A percentile compares a stretch with the other conserved stretches of the same genome.
Conservation (phyloP, 306 rosid genomes). For the Pachyrhizus erosus region DNA sequence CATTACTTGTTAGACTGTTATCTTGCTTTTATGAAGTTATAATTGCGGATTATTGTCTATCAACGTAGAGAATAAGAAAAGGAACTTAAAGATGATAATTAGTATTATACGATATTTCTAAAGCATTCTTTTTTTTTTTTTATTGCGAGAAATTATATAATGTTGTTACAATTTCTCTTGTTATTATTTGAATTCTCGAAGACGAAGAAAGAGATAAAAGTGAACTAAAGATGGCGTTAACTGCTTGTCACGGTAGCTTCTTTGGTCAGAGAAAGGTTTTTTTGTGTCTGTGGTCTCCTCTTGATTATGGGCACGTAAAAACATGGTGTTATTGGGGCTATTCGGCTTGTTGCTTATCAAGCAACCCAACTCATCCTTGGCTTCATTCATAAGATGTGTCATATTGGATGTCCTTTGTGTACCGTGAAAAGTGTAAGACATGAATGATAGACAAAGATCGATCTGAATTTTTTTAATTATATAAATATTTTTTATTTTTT, state of each 20-base stretch:
- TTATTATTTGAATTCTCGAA: conserved; percentile 19
- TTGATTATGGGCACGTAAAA: conserved; percentile 41
- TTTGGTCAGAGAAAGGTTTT: conserved; percentile 47
- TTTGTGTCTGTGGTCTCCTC: conserved; percentile 26
- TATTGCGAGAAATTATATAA: neutral
- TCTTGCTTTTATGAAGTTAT: conserved; percentile 1
- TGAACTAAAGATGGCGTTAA: neutral
- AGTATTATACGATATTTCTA: neutral
- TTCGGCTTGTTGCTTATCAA: neutral
- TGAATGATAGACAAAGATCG: too few species aligned
- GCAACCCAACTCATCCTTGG: conserved; percentile 9
- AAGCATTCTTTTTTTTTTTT: neutral
- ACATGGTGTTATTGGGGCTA: neutral
- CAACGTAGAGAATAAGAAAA: conserved; percentile 41
- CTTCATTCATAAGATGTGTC: conserved; percentile 30
- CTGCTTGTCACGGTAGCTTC: neutral
- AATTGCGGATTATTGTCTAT: conserved; percentile 6
- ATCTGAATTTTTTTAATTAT: too few species aligned
- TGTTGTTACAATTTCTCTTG: neutral
- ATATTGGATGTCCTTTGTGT: neutral
- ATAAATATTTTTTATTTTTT: too few species aligned
- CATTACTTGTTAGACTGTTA: neutral
- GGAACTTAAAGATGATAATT: neutral
- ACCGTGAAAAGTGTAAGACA: neutral
- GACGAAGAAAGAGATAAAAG: neutral